Base-by-base conservation (phyloP, 129 eudicot species). In the Flaveria bidentis region DNA sequence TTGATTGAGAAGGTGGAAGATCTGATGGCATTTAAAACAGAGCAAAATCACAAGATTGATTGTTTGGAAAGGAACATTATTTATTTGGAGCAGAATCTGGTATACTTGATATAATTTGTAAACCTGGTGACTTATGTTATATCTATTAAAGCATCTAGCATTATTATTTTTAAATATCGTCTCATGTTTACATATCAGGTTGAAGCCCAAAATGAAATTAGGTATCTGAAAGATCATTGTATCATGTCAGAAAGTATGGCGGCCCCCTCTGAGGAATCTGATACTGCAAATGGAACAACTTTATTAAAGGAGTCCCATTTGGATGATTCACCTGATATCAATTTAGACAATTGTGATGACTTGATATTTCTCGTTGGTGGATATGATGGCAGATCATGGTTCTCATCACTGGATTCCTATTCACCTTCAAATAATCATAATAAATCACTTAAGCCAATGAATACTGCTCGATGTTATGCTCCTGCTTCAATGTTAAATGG, bases 321-420 rank as follows among this genome's bases (percentile, higher is more conserved):
- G 76, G 82, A 69, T 78, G 14, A 68, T 53, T 76, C 65, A 5
- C 57, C 68, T 58, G 84, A 85, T 58, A 57, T 26, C 71, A 63
- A 75, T 61, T 46, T 83, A 60, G 87, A 85, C 72, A 0, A 7
- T 8, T 73, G 55, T 69, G 83, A 77, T 65, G 90, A 80, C 67
- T 77, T 71, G 46, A 86, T 92, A 69, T 73, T 73, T 78, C 72
- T 92, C 1, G 81, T 80, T 46, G 98, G 98, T 70, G 96, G 98
- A 72, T 86, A 81, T 83, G 91, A 92, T 80, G 98, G 98, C 52
- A 44, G 5, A 41, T 80, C 82, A 23, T 89, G 87, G 88, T 80
- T 83, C 70, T 82, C 93, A 28, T 71, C 91, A 42, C 20, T 92
- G 67, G 86, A 87, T 26, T 72, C 80, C 49, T 92, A 86, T 76